phyloP scores from a whole-genome alignment of 768 basidiomycete species.

The Infundibulicybe gibba region DNA sequence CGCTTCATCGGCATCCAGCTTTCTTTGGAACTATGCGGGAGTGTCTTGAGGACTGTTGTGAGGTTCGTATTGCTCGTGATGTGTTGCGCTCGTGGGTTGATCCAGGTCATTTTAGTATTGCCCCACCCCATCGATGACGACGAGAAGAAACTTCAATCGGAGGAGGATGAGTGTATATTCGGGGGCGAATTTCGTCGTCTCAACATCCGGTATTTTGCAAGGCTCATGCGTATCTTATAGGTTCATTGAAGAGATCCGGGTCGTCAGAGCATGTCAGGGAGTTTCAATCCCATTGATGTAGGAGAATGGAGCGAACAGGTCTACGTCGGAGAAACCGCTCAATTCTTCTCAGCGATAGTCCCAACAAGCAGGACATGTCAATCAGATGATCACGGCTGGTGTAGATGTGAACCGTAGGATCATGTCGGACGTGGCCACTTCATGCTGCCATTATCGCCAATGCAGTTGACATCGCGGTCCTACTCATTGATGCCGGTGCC shows the following conservation, averaged over 20 bases:
- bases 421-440: conserved; percentile 58
- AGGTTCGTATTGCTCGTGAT: conserved; percentile 26
- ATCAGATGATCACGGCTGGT: conserved; percentile 34
- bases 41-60: conserved; percentile 59
- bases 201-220: neutral
- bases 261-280: conserved; percentile 57
- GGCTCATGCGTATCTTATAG: conserved; percentile 18
- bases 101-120: conserved; percentile 34
- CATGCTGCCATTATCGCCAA: conserved; percentile 52
- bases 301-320: conserved; percentile 64
- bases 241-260: conserved; percentile 58
- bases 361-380: conserved; percentile 38
- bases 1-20: conserved; percentile 61
- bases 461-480: conserved; percentile 40
- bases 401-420: conserved; percentile 52
- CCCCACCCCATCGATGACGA: conserved; percentile 53
- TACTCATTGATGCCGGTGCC: conserved; percentile 52
- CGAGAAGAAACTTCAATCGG: conserved; percentile 45
- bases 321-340: conserved; percentile 51
- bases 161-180: conserved; percentile 53
- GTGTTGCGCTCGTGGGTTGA: neutral
- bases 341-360: conserved; percentile 55
- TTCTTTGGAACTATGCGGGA: conserved; percentile 60
- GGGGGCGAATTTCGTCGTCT: conserved; percentile 44
- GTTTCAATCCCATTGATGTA: conserved; percentile 64